Evolutionary conservation across 2,329 filamentous ascomycete genomes (phyloP), one percentile per base, ranked within the genome.

Genomic region (Paraconiothyrium brasiliense): DNA sequence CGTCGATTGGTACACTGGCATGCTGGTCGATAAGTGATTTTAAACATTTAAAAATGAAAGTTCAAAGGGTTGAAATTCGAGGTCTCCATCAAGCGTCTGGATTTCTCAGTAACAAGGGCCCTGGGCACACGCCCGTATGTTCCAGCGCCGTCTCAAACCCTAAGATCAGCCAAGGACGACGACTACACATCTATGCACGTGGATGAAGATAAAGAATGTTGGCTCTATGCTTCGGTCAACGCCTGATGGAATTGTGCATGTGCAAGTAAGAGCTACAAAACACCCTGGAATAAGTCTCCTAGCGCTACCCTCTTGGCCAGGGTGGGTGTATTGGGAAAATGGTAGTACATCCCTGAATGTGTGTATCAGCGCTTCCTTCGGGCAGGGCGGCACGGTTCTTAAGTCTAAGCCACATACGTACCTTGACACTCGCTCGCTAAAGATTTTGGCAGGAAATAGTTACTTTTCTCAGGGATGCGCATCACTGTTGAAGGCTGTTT

Each of bases 1-100:
- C 44, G 43, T 57, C 54, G 54, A 57, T 41, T 9, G 54, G 20
- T 49, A 49, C 9, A 57, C 54, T 57, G 54, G 34, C 46, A 61
- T 50, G 44, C 47, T 52, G 32, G 50, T 52, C 16, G 50, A 52
- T 37, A 39, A 27, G 50, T 52, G 8, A 52, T 52, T 39, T 24
- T 39, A 34, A 52, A 34, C 50, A 34, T 2, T 30, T 30, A 51
- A 51, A 51, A 32, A 51, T 51, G 10, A 30, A 51, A 51, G 20
- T 35, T 51, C 37, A 51, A 35, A 16, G 48, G 48, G 48, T 51
- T 51, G 13, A 30, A 30, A 51, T 51, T 51, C 30, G 48, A 51
- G 48, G 30, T 51, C 48, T 51, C 48, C 30, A 16, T 51, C 48
- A 30, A 51, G 48, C 48, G 48, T 51, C 27, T 30, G 27, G 48